These are phyloP conservation scores for Fusarium drepaniforme DNA, from an alignment of 2,329 filamentous ascomycete genomes.

Conservation along the genomic window DNA sequence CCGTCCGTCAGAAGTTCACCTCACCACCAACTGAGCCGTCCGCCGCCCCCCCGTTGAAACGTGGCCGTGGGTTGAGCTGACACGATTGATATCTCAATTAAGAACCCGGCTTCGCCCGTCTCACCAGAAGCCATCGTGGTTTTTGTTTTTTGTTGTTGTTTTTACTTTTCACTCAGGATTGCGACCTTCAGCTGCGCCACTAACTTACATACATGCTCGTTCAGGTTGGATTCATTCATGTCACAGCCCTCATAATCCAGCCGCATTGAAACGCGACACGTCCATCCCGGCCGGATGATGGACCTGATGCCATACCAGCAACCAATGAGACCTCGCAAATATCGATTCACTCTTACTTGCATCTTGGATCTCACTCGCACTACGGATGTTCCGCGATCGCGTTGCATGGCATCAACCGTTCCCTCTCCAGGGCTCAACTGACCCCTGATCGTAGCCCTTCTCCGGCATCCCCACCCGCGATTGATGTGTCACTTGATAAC, in stretches of 20 bases:
- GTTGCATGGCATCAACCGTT: slow-evolving; percentile 29
- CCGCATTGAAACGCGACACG: slow-evolving; percentile 26
- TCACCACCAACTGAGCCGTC: background rate
- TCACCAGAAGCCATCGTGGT: background rate
- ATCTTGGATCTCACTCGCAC: slow-evolving; percentile 20
- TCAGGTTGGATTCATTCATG: slow-evolving; percentile 17
- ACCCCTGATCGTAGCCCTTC: slow-evolving; percentile 13
- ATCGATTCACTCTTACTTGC: background rate
- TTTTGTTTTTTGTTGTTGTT: slow-evolving; percentile 3
- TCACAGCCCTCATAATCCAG: slow-evolving; percentile 8
- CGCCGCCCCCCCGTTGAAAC: background rate
- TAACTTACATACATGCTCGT: background rate
- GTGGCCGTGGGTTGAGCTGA: slow-evolving; percentile 2
- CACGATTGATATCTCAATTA: background rate
- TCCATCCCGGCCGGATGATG: slow-evolving; percentile 18
- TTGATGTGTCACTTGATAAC: slow-evolving; percentile 5
- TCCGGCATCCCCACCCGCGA: slow-evolving; percentile 10
- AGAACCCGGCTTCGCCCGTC: slow-evolving; percentile 3
- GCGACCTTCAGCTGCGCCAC: slow-evolving; percentile 21
- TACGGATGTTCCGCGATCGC: slow-evolving; percentile 14
- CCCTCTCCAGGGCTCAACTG: slow-evolving; percentile 25
- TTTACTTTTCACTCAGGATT: slow-evolving; percentile 12
- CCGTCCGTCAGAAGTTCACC: background rate
- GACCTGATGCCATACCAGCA: slow-evolving; percentile 5
- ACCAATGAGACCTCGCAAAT: slow-evolving; percentile 10